Evolutionary conservation across 2,329 filamentous ascomycete species (phyloP).

Genomic region (Colletotrichum musae): DNA sequence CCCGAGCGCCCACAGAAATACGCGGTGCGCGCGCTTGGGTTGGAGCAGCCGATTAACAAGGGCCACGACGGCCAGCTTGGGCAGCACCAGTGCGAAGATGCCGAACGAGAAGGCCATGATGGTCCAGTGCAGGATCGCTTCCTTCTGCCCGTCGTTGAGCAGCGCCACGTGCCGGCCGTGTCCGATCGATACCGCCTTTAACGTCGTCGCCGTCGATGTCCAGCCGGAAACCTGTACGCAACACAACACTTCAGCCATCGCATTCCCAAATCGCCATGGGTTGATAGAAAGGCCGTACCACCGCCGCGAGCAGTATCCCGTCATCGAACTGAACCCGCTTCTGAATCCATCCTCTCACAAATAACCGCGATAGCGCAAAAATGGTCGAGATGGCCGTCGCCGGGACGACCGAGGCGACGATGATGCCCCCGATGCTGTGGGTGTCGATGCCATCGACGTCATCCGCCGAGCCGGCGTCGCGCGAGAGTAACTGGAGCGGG

Average conservation of each 20-base stretch:
- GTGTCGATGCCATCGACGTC: not conserved
- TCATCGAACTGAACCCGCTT: constrained; percentile 30
- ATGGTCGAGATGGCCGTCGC: constrained; percentile 29
- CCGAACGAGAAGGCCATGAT: constrained; percentile 55
- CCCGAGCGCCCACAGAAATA: constrained; percentile 55
- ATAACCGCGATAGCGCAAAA: constrained; percentile 23
- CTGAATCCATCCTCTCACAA: constrained; percentile 33
- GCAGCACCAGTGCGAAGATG: constrained; percentile 55
- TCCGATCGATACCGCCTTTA: constrained; percentile 51
- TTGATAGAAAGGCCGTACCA: not conserved
- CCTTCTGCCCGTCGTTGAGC: constrained; percentile 48
- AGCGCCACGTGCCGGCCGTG: constrained; percentile 55
- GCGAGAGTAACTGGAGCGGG: constrained; percentile 3
- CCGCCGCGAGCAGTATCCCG: constrained; percentile 23
- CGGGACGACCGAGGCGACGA: constrained; percentile 24
- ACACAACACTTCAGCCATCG: not conserved
- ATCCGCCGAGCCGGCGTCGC: not conserved
- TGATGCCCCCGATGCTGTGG: constrained; percentile 20
- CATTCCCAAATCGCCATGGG: too few species aligned
- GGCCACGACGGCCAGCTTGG: constrained; percentile 58
- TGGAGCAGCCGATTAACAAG: constrained; percentile 56
- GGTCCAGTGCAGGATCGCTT: constrained; percentile 51
- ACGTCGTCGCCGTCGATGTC: constrained; percentile 28
- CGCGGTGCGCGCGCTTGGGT: constrained; percentile 50
- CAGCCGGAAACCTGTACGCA: constrained; percentile 19